A percentile compares a stretch with the other conserved stretches of the same genome.
Evolutionary conservation across 345 rosid genomes (phyloP).

Genomic region (Alliaria petiolata): DNA sequence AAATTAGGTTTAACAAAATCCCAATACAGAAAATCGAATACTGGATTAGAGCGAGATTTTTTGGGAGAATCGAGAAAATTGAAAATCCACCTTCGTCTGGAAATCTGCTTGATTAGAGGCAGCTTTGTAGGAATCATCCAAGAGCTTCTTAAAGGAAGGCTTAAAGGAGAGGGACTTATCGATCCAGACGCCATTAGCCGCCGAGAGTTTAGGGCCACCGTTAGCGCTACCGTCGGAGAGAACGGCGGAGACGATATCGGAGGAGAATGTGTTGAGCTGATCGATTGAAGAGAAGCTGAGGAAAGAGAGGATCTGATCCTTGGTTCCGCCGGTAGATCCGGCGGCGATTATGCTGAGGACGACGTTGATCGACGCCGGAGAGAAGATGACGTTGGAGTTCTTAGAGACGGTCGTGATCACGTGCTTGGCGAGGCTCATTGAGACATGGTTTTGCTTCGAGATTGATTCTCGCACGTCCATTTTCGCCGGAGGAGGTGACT

Average conservation of each 20-base stretch:
- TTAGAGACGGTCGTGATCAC: constrained; percentile 46
- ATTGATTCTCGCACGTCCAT: constrained; percentile 66
- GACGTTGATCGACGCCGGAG: constrained; percentile 74
- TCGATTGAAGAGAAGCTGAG: constrained; percentile 55
- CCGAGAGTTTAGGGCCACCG: constrained; percentile 67
- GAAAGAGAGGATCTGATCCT: constrained; percentile 72
- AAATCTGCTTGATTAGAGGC: constrained; percentile 62
- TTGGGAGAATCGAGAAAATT: not conserved
- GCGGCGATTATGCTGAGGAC: constrained; percentile 65
- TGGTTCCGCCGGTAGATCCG: constrained; percentile 62
- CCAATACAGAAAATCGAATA: not conserved
- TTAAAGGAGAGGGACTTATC: constrained; percentile 60
- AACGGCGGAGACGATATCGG: constrained; percentile 56
- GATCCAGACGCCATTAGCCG: constrained; percentile 68
- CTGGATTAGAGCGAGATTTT: not conserved
- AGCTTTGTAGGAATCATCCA: constrained; percentile 56
- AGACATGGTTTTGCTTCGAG: constrained; percentile 53
- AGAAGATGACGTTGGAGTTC: constrained; percentile 58
- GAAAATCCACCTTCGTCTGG: constrained; percentile 52
- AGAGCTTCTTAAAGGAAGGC: constrained; percentile 51
- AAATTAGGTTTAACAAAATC: not conserved
- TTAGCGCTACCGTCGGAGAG: constrained; percentile 60
- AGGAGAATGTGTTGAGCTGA: constrained; percentile 49
- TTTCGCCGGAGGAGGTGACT: constrained; percentile 25
- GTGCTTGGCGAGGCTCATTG: constrained; percentile 44